Base-by-base conservation (phyloP, 805 yeast species). In the Suhomyces sp. region DNA sequence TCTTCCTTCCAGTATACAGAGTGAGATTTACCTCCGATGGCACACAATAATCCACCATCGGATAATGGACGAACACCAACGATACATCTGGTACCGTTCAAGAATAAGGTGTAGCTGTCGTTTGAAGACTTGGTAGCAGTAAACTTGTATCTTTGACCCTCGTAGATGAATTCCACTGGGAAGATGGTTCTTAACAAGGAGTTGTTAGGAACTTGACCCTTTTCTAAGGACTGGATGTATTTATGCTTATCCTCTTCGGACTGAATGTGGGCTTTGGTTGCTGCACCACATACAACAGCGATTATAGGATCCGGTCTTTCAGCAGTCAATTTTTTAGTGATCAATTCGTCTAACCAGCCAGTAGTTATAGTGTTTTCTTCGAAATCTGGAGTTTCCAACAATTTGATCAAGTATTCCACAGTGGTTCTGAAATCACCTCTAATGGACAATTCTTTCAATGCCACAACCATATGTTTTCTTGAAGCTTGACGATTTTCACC, bases 361-460 rank as follows among this genome's bases (percentile, higher is more conserved):
- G 99, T 94, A 54, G 99, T 94, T 65, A 94, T 93, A 47, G 94
- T 93, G 73, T 94, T 96, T 54, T 87, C 91, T 74, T 91, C 97
- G 64, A 94, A 94, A 68, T 88, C 99, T 51, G 96, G 94, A 23
- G 99, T 92, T 76, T 94, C 98, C 64, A 94, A 80, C 61, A 94
- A 81, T 71, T 93, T 93, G 73, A 96, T 94, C 66, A 94, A 82
- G 68, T 94, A 94, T 74, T 94, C 99, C 58, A 93, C 97, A 13
- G 99, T 94, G 29, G 99, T 94, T 73, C 97, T 84, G 80, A 94
- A 94, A 66, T 94, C 99, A 82, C 99, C 99, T 73, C 99, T 86
- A 64, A 94, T 94, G 51, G 96, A 87, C 62, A 94, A 83, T 73
- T 94, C 99, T 71, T 93, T 94, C 70, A 94, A 80, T 0, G 99